phyloP scores from a whole-genome alignment of 345 rosid species.

The Arabis alpina region DNA sequence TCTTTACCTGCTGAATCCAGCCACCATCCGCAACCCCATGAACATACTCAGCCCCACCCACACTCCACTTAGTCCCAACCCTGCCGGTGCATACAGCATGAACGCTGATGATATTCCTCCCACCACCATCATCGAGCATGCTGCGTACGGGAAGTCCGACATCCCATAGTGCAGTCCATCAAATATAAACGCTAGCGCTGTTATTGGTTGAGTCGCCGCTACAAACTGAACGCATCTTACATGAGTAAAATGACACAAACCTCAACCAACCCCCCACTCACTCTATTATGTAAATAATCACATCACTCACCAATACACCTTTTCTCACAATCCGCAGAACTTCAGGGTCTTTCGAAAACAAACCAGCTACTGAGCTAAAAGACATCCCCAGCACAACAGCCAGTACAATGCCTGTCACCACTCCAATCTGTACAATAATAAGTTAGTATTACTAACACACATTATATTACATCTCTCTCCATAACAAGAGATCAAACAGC shows the following conservation, averaged over 20 bases:
- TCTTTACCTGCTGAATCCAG: slow-evolving; percentile 75
- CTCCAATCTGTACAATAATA: slow-evolving; percentile 66
- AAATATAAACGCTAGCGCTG: slow-evolving; percentile 86
- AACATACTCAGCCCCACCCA: slow-evolving; percentile 90
- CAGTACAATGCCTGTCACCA: slow-evolving; percentile 64
- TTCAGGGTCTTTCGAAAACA: slow-evolving; percentile 79
- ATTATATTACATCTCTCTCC: slow-evolving; percentile 25
- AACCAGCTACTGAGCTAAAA: slow-evolving; percentile 66
- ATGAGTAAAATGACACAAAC: neutral
- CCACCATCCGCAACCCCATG: slow-evolving; percentile 81
- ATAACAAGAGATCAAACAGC: slow-evolving; percentile 10
- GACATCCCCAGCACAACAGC: slow-evolving; percentile 74
- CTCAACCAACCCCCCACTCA: neutral
- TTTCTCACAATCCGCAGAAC: slow-evolving; percentile 74
- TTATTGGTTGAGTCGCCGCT: slow-evolving; percentile 87
- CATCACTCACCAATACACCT: slow-evolving; percentile 69
- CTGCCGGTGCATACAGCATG: slow-evolving; percentile 62
- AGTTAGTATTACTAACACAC: neutral
- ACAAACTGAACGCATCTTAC: slow-evolving; percentile 59
- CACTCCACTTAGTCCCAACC: slow-evolving; percentile 77
- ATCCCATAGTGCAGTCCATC: slow-evolving; percentile 96
- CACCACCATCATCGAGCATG: slow-evolving; percentile 84
- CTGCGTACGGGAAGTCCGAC: slow-evolving; percentile 92
- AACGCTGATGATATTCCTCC: slow-evolving; percentile 68
- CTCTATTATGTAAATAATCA: slow-evolving; percentile 15